Conservation (phyloP, 2,329 filamentous ascomycete species). For the Colletotrichum brevisporum region DNA sequence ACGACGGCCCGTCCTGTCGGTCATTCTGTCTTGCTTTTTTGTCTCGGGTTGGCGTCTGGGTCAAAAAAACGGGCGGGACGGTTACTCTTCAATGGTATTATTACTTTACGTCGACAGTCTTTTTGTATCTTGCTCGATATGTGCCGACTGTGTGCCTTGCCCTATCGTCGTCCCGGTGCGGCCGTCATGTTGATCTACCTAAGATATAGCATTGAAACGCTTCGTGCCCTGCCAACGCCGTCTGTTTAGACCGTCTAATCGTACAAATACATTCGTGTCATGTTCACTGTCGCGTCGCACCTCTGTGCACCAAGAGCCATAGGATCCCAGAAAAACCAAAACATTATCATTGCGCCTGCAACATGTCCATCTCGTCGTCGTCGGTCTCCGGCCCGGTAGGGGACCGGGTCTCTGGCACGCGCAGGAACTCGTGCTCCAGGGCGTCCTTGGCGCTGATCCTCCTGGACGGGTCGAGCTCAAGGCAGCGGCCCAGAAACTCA, state of each 20-base stretch:
- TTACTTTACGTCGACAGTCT: constrained; percentile 29
- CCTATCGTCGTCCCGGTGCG: not conserved
- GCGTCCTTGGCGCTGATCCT: constrained; percentile 84
- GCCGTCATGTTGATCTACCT: not conserved
- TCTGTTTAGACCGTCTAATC: not conserved
- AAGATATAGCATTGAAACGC: not conserved
- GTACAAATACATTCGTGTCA: constrained; percentile 6
- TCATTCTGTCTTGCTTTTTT: constrained; percentile 9
- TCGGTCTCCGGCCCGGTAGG: constrained; percentile 47
- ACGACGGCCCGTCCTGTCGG: constrained; percentile 5
- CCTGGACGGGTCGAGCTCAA: constrained; percentile 82
- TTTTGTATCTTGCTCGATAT: not conserved
- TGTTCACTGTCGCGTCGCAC: not conserved
- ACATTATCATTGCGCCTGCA: constrained; percentile 44
- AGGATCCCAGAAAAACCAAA: not conserved
- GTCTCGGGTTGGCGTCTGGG: constrained; percentile 24
- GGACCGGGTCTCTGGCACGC: constrained; percentile 50
- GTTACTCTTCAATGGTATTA: constrained; percentile 32
- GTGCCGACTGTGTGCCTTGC: not conserved
- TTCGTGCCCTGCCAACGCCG: constrained; percentile 7
- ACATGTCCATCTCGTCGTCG: constrained; percentile 70
- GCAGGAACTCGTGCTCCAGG: constrained; percentile 79
- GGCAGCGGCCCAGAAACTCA: constrained; percentile 77
- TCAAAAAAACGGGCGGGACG: constrained; percentile 21
- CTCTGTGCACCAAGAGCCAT: not conserved